Evolutionary conservation across 1,284 basidiomycete species (phyloP).

Genomic region (Microbotryomycetes sp.): DNA sequence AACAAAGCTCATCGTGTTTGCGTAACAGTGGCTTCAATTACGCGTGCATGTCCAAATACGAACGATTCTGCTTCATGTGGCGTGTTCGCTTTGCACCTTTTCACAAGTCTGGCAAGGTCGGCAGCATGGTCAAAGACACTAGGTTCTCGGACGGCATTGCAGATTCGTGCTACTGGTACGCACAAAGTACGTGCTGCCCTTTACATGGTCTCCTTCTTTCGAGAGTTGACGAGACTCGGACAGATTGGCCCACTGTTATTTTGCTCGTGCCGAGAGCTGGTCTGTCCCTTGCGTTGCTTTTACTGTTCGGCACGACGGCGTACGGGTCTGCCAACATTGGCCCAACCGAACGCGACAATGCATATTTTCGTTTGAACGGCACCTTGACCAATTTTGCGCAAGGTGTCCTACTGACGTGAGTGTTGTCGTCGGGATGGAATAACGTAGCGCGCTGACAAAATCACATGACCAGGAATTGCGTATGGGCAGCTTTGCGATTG

Average conservation of each 20-base stretch:
- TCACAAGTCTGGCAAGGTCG: conserved; percentile 2
- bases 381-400: conserved; percentile 17
- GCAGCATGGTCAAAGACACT: conserved; percentile 7
- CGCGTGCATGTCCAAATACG: conserved; percentile 21
- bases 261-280: conserved; percentile 27
- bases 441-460: neutral
- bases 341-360: conserved; percentile 10
- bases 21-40: conserved; percentile 20
- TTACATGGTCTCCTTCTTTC: neutral
- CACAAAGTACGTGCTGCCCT: conserved; percentile 19
- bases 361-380: conserved; percentile 22
- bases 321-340: conserved; percentile 5
- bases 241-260: conserved; percentile 31
- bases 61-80: conserved; percentile 27
- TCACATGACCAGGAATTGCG: neutral
- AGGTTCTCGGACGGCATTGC: conserved; percentile 13
- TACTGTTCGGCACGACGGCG: conserved; percentile 26
- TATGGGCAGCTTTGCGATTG: conserved; percentile 21
- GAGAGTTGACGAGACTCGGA: neutral
- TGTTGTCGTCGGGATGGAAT: neutral
- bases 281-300: conserved; percentile 22
- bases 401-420: conserved; percentile 25
- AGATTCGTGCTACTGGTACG: conserved; percentile 17
- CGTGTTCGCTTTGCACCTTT: conserved; percentile 12
- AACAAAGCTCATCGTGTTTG: neutral